These are phyloP conservation scores for Candida insectorum DNA, from an alignment of 805 yeast genomes.

Conservation along the genomic window DNA sequence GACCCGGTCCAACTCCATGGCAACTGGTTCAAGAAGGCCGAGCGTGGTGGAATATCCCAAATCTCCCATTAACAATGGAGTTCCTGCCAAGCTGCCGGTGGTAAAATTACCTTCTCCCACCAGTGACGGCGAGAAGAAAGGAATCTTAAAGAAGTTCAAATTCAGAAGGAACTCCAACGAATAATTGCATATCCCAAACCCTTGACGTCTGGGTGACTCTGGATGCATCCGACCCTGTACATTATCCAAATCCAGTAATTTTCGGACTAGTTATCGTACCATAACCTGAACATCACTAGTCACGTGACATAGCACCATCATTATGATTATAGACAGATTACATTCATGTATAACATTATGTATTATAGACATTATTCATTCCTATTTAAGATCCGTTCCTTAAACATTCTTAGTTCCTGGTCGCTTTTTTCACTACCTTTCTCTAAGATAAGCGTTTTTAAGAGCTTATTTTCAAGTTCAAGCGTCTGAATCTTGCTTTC, in stretches of 20 bases:
- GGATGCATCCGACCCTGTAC: no score
- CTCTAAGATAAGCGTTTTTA: slow-evolving; percentile 52
- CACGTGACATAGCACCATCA: no score
- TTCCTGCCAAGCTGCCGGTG: slow-evolving; percentile 4
- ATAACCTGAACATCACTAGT: no score
- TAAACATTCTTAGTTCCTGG: slow-evolving; percentile 32
- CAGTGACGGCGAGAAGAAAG: slow-evolving; percentile 15
- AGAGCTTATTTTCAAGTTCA: slow-evolving; percentile 60
- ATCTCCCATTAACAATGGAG: slow-evolving; percentile 11
- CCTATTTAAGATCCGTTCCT: slow-evolving; percentile 22
- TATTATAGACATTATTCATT: slow-evolving; percentile 11
- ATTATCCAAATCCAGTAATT: no score
- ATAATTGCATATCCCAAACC: slow-evolving; percentile 3
- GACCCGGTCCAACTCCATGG: slow-evolving; percentile 3
- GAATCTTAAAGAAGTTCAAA: slow-evolving; percentile 20
- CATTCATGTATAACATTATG: no score
- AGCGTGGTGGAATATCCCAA: slow-evolving; percentile 13
- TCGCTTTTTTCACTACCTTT: slow-evolving; percentile 44
- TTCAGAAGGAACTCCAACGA: slow-evolving; percentile 28
- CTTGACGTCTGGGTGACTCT: no score
- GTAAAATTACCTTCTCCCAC: slow-evolving; percentile 14
- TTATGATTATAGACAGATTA: no score
- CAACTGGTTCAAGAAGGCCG: slow-evolving; percentile 1
- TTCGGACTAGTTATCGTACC: no score
- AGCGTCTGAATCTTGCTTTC: slow-evolving; percentile 48